phyloP scores from a whole-genome alignment of 495 filamentous ascomycete genomes.

The Daldinia concentrica region DNA sequence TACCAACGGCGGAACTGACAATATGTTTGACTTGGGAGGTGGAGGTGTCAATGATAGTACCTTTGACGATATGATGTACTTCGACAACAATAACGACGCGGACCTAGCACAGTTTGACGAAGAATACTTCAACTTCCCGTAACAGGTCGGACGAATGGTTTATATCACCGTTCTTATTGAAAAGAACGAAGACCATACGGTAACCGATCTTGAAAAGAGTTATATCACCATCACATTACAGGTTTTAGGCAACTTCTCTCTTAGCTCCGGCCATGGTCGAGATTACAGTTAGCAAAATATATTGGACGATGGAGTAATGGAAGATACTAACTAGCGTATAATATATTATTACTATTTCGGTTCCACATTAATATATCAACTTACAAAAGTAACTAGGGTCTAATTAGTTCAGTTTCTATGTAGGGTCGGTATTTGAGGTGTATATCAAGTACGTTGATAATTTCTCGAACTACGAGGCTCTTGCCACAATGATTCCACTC shows the following conservation, averaged over 20 bases:
- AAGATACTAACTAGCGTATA: background rate
- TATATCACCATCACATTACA: background rate
- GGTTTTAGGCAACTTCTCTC: background rate
- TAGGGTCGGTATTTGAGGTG: no score
- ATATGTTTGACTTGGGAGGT: constrained; percentile 52
- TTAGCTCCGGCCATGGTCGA: background rate
- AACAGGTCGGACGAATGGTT: background rate
- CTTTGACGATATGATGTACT: constrained; percentile 56
- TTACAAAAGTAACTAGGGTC: no score
- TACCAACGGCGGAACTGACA: constrained; percentile 35
- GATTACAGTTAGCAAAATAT: background rate
- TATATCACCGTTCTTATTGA: background rate
- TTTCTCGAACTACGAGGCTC: no score
- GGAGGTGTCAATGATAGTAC: constrained; percentile 50
- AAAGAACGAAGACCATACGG: background rate
- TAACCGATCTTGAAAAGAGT: background rate
- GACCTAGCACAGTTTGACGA: constrained; percentile 54
- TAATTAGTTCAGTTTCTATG: no score
- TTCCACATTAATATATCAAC: no score
- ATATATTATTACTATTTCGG: background rate
- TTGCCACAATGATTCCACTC: no score
- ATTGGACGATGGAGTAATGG: background rate
- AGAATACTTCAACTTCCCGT: constrained; percentile 38
- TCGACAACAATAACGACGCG: constrained; percentile 45
- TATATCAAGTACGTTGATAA: no score